Percentiles rank a stretch among this genome's conserved stretches.
These are phyloP conservation scores for Boehmeria nivea DNA, from an alignment of 306 rosid species.

Conservation along the genomic window DNA sequence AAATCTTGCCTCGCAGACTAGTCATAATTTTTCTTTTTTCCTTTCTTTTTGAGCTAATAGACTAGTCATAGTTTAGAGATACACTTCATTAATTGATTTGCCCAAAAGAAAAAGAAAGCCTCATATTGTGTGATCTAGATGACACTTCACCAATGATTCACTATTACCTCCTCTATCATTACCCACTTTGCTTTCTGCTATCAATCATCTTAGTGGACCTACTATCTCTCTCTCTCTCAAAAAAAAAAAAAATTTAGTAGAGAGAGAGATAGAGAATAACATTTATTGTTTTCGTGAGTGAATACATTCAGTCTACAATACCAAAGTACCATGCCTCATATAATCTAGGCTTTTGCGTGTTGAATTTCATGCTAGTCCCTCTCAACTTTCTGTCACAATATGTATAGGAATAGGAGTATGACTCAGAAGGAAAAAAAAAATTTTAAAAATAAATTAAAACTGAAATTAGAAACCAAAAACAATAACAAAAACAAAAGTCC, in stretches of 20 bases:
- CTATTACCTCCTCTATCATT: not conserved
- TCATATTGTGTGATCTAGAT: not conserved
- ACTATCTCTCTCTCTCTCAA: not conserved
- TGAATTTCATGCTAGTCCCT: slow-evolving; percentile 2
- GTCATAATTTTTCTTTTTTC: too few relatives aligned
- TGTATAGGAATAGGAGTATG: too few relatives aligned
- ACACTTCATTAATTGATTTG: not conserved
- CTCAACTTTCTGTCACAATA: slow-evolving; percentile 11
- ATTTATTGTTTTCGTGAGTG: not conserved
- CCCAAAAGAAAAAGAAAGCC: too few relatives aligned
- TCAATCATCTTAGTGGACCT: slow-evolving; percentile 8
- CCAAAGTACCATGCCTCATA: slow-evolving; percentile 6
- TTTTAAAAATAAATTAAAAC: too few relatives aligned
- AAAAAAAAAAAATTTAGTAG: not conserved
- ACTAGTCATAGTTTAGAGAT: not conserved
- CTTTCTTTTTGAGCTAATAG: too few relatives aligned
- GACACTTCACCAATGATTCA: not conserved
- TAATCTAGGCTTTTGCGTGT: slow-evolving; percentile 12
- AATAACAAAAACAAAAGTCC: not conserved
- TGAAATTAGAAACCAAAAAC: not conserved
- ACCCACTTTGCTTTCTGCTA: not conserved
- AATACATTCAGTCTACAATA: not conserved
- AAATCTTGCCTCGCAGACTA: too few relatives aligned
- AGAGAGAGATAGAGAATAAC: not conserved
- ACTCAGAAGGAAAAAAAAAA: too few relatives aligned